Percentiles rank a stretch among this genome's conserved stretches.
phyloP scores from a whole-genome alignment of 345 rosid species.

The Aquilaria yunnanensis region DNA sequence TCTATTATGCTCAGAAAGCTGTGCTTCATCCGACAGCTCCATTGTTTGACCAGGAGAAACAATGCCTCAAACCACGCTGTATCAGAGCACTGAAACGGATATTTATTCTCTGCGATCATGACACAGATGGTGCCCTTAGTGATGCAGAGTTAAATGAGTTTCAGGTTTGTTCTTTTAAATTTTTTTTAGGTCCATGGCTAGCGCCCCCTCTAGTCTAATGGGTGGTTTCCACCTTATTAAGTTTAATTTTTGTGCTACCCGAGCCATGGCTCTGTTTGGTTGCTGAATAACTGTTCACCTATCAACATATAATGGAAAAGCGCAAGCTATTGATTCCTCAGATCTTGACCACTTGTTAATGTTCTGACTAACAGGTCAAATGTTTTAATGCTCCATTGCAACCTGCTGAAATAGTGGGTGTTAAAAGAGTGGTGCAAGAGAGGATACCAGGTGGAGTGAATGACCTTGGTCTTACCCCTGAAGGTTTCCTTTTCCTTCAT shows the following conservation, averaged over 20 bases:
- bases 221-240: background rate
- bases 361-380: slow-evolving; percentile 44
- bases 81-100: slow-evolving; percentile 71
- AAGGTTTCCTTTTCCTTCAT: slow-evolving; percentile 68
- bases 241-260: background rate
- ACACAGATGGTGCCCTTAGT: slow-evolving; percentile 77
- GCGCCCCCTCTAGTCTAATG: background rate
- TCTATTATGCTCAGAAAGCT: slow-evolving; percentile 75
- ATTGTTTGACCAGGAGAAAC: slow-evolving; percentile 71
- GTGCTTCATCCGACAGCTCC: slow-evolving; percentile 84
- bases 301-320: too few relatives aligned
- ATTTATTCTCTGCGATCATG: slow-evolving; percentile 66
- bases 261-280: too few relatives aligned
- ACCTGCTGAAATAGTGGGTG: slow-evolving; percentile 69
- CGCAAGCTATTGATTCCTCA: slow-evolving; percentile 2
- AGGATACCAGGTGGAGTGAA: slow-evolving; percentile 71
- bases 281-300: too few relatives aligned
- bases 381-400: slow-evolving; percentile 73
- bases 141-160: slow-evolving; percentile 79
- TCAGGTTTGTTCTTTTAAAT: slow-evolving; percentile 42
- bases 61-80: slow-evolving; percentile 57
- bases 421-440: slow-evolving; percentile 76
- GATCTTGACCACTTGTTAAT: slow-evolving; percentile 15
- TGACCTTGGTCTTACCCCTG: slow-evolving; percentile 72
- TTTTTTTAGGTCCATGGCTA: slow-evolving; percentile 4